Conservation (phyloP, 1,284 basidiomycete genomes). For the Chondrostereum purpureum region DNA sequence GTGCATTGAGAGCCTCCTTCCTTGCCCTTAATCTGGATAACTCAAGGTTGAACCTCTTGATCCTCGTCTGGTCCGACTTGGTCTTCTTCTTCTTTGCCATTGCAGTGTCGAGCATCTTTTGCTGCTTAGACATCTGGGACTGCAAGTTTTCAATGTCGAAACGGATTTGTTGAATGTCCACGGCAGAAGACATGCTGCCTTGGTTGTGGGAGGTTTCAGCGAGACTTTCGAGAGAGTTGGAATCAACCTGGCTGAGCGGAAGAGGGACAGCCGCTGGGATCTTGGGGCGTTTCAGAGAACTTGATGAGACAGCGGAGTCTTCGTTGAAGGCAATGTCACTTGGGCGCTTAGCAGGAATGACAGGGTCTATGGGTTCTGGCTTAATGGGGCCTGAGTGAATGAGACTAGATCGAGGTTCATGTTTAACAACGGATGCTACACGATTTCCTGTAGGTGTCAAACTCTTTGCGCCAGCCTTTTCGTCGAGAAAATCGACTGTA, state of each 20-base stretch:
- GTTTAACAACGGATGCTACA: background rate
- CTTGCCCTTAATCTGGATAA: conserved; percentile 14
- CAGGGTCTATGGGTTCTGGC: conserved; percentile 23
- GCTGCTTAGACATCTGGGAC: conserved; percentile 17
- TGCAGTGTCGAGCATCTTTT: conserved; percentile 17
- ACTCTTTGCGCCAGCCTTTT: background rate
- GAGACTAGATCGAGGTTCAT: conserved; percentile 10
- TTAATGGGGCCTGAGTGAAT: conserved; percentile 20
- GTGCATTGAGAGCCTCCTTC: background rate
- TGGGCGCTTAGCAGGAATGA: conserved; percentile 28
- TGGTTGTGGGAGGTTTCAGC: conserved; percentile 2
- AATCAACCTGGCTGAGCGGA: conserved; percentile 21
- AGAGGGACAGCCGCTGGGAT: conserved; percentile 7
- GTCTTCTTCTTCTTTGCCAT: conserved; percentile 22
- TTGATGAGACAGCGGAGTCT: background rate
- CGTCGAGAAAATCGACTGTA: background rate
- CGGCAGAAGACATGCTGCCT: conserved; percentile 5
- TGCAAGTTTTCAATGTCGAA: conserved; percentile 22
- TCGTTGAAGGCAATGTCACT: conserved; percentile 20
- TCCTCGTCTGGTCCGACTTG: conserved; percentile 24
- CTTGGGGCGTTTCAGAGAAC: conserved; percentile 24
- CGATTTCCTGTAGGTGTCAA: too few species aligned
- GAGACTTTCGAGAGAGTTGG: conserved; percentile 14
- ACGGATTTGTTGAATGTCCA: conserved; percentile 19
- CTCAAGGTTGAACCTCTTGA: conserved; percentile 15